Evolutionary conservation across 345 rosid genomes (phyloP).

Genomic region (Ceriops tagal): DNA sequence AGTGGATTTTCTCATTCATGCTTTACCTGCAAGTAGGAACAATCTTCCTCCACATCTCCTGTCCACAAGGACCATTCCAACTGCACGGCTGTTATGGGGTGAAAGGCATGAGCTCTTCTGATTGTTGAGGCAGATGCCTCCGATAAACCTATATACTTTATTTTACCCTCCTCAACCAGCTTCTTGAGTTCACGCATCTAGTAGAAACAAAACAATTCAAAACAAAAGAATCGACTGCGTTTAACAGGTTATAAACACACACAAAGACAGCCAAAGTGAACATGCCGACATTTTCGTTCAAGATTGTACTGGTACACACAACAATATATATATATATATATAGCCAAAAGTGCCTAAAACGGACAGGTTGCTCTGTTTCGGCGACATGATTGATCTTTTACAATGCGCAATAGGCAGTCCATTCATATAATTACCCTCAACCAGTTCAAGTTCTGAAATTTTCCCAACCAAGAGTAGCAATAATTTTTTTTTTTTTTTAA

Average conservation of each 20-base stretch:
- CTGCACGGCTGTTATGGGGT: constrained; percentile 65
- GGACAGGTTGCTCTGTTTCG: too few relatives aligned
- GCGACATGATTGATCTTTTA: too few relatives aligned
- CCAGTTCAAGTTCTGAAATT: too few relatives aligned
- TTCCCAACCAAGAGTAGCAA: too few relatives aligned
- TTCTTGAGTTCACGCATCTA: constrained; percentile 63
- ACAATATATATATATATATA: too few relatives aligned
- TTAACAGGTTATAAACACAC: not conserved
- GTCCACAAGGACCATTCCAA: constrained; percentile 83
- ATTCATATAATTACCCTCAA: too few relatives aligned
- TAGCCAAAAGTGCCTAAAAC: too few relatives aligned
- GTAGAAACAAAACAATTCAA: not conserved
- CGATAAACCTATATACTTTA: constrained; percentile 63
- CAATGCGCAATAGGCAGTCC: too few relatives aligned
- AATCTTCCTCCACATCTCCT: constrained; percentile 68
- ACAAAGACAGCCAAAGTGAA: too few relatives aligned
- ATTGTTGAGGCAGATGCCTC: constrained; percentile 83
- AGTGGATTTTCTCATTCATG: not conserved
- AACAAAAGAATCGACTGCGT: not conserved
- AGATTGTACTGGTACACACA: too few relatives aligned
- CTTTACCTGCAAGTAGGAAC: constrained; percentile 36
- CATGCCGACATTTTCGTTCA: too few relatives aligned
- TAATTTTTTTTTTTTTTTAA: too few relatives aligned
- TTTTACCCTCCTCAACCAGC: constrained; percentile 68
- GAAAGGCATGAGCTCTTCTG: constrained; percentile 76